Conservation (phyloP, 106 monocot genomes). For the Platanthera guangdongensis region DNA sequence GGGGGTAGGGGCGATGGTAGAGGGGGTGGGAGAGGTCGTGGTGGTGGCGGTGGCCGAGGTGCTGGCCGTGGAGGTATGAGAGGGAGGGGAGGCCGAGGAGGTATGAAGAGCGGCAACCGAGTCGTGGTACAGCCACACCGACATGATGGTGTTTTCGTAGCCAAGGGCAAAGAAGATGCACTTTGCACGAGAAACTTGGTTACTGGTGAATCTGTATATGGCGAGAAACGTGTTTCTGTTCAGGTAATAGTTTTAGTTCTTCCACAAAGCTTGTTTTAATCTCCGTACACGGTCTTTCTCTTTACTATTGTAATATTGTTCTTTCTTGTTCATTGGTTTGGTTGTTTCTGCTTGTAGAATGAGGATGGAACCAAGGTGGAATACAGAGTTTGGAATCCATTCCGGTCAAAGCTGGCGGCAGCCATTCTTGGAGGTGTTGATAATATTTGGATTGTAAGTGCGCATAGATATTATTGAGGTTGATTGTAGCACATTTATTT, state of each 20-base stretch:
- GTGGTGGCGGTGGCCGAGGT: neutral
- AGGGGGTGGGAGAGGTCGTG: no score
- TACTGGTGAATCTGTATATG: conserved; percentile 76
- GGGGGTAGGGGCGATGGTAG: no score
- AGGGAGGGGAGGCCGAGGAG: conserved; percentile 63
- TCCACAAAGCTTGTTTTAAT: neutral
- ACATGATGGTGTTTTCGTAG: conserved; percentile 79
- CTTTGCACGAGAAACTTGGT: conserved; percentile 94
- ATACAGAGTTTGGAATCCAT: conserved; percentile 95
- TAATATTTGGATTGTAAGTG: conserved; percentile 85
- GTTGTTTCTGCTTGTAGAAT: conserved; percentile 36
- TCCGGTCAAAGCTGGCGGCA: conserved; percentile 86
- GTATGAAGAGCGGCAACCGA: conserved; percentile 93
- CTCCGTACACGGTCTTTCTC: neutral
- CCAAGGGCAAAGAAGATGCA: conserved; percentile 93
- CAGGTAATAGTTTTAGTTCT: conserved; percentile 37
- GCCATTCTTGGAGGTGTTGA: conserved; percentile 93
- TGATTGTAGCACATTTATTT: neutral
- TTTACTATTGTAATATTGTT: neutral
- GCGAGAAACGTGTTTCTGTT: conserved; percentile 87
- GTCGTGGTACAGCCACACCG: conserved; percentile 77
- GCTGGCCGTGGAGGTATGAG: conserved; percentile 30
- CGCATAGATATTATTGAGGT: neutral
- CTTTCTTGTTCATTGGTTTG: neutral
- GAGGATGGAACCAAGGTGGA: conserved; percentile 85